Conservation (phyloP, 148 eudicot species). For the Cornus controversa region DNA sequence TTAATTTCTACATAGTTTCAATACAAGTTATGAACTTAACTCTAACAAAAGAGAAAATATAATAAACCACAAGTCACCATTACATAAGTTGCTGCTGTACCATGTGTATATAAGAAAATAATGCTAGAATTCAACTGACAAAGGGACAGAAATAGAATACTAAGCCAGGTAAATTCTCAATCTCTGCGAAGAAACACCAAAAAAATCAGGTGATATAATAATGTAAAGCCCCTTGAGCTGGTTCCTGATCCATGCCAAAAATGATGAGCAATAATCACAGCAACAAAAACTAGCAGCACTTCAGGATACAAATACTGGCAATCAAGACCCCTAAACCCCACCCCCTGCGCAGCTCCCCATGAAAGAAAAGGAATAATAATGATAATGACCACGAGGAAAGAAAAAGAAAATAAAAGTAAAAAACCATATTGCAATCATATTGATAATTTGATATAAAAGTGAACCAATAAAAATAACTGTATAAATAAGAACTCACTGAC, state of each 20-base stretch:
- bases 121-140: too few species aligned
- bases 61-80: neutral
- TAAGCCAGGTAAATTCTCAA: too few species aligned
- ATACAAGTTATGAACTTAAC: too few species aligned
- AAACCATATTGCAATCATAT: too few species aligned
- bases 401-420: neutral
- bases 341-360: neutral
- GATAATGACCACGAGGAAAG: neutral
- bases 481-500: slow-evolving; percentile 54
- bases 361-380: neutral
- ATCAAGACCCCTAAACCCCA: neutral
- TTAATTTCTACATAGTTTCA: too few species aligned
- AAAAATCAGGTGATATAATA: too few species aligned
- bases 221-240: neutral
- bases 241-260: neutral
- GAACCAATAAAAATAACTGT: too few species aligned
- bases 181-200: too few species aligned
- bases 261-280: neutral
- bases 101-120: too few species aligned
- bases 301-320: neutral
- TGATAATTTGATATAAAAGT: neutral
- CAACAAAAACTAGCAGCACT: neutral
- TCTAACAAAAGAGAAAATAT: too few species aligned
- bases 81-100: neutral
- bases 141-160: too few species aligned